A percentile compares a stretch with the other conserved stretches of the same genome.
Conservation (phyloP, 495 filamentous ascomycete species). For the Aspergillus egyptiacus region DNA sequence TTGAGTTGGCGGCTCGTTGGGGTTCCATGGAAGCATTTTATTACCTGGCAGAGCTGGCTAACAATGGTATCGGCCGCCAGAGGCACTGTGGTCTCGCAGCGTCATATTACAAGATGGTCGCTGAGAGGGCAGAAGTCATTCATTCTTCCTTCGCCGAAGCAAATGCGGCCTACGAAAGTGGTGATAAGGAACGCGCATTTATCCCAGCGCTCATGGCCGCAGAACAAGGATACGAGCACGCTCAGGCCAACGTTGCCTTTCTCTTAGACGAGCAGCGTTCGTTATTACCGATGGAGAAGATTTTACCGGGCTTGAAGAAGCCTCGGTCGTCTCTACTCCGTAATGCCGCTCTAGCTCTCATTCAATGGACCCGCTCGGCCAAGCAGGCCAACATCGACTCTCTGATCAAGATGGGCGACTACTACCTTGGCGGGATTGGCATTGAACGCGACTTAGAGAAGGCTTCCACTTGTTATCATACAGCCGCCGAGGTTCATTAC, state of each 20-base stretch:
- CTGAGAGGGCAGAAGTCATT: slow-evolving; percentile 79
- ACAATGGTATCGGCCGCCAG: slow-evolving; percentile 74
- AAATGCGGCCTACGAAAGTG: slow-evolving; percentile 74
- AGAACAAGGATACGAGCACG: slow-evolving; percentile 91
- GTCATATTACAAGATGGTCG: slow-evolving; percentile 89
- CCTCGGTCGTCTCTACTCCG: slow-evolving; percentile 48
- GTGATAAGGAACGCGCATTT: slow-evolving; percentile 81
- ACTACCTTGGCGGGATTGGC: slow-evolving; percentile 79
- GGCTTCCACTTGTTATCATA: slow-evolving; percentile 86
- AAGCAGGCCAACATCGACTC: slow-evolving; percentile 92
- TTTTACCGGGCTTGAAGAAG: slow-evolving; percentile 39
- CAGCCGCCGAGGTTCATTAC: slow-evolving; percentile 81
- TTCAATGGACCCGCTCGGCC: slow-evolving; percentile 94
- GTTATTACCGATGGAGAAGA: slow-evolving; percentile 44
- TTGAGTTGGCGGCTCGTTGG: slow-evolving; percentile 86
- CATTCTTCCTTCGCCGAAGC: slow-evolving; percentile 83
- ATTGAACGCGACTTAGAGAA: slow-evolving; percentile 68
- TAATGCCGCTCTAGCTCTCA: slow-evolving; percentile 73
- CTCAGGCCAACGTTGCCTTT: slow-evolving; percentile 90
- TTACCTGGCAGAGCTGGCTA: slow-evolving; percentile 85
- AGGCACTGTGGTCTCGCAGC: slow-evolving; percentile 75
- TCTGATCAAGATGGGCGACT: slow-evolving; percentile 96
- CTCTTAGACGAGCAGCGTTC: slow-evolving; percentile 78
- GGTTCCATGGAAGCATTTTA: slow-evolving; percentile 91
- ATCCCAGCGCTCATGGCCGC: slow-evolving; percentile 86